A percentile compares a stretch with the other conserved stretches of the same genome.
Evolutionary conservation across 1,284 basidiomycete species (phyloP).

Genomic region (Meripilus lineatus): DNA sequence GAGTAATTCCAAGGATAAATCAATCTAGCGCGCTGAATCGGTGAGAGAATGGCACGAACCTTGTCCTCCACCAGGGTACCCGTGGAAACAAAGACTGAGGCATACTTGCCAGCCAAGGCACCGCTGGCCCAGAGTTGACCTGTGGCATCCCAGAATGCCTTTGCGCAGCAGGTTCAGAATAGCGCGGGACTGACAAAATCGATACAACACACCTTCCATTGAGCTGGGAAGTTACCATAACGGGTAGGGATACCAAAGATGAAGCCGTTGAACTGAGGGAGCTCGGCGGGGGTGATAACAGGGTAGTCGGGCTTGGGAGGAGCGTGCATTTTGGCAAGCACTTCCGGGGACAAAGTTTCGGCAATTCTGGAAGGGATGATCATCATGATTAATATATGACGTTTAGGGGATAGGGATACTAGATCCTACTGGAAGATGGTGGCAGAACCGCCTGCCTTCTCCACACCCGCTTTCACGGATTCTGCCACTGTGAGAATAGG

Average conservation of each 20-base stretch:
- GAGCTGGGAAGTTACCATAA: constrained; percentile 65
- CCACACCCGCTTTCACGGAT: constrained; percentile 68
- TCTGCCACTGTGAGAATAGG: constrained; percentile 61
- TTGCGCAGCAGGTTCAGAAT: constrained; percentile 7
- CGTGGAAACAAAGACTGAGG: constrained; percentile 65
- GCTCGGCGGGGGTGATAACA: constrained; percentile 58
- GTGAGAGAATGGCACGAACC: constrained; percentile 5
- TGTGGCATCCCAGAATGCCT: constrained; percentile 82
- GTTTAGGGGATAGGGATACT: neutral
- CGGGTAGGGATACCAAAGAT: constrained; percentile 79
- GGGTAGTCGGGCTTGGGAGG: constrained; percentile 72
- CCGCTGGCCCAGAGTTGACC: constrained; percentile 74
- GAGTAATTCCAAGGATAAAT: neutral
- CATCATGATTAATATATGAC: neutral
- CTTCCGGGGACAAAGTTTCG: constrained; percentile 81
- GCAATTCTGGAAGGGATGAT: constrained; percentile 47
- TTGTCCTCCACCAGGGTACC: constrained; percentile 69
- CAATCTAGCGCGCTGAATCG: neutral
- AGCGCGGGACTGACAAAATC: neutral
- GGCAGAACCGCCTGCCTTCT: constrained; percentile 64
- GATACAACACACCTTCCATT: constrained; percentile 53
- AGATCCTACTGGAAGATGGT: constrained; percentile 70
- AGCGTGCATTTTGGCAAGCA: constrained; percentile 77
- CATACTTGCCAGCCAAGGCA: constrained; percentile 79
- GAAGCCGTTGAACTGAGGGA: constrained; percentile 66